Evolutionary conservation across 805 yeast species (phyloP).

Genomic region (Blastobotrys mokoenaii): DNA sequence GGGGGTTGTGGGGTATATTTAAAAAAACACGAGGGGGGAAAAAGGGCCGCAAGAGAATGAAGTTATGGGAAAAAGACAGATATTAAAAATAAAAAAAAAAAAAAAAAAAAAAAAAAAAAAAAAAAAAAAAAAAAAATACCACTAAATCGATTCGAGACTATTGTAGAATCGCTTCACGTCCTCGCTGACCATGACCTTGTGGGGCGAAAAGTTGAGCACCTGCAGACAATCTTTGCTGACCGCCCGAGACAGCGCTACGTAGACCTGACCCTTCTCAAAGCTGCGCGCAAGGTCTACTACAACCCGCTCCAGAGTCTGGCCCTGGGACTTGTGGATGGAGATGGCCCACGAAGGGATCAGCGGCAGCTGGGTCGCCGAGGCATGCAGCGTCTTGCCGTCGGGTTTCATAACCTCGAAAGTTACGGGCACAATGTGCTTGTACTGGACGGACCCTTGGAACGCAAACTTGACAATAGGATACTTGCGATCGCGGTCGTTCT

Average conservation of each 20-base stretch:
- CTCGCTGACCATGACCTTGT: conserved; percentile 61
- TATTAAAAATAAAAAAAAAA: too few species aligned
- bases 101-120: too few species aligned
- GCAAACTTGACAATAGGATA: not conserved
- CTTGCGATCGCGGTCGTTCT: not conserved
- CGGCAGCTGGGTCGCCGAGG: conserved; percentile 34
- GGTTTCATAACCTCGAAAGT: too few species aligned
- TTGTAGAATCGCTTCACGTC: conserved; percentile 52
- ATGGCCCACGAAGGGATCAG: conserved; percentile 92
- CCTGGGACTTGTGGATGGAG: conserved; percentile 93
- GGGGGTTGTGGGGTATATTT: too few species aligned
- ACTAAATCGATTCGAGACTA: too few species aligned
- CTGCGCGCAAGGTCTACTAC: conserved; percentile 66
- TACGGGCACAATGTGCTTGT: too few species aligned
- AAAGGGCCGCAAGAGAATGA: too few species aligned
- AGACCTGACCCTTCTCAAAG: conserved; percentile 92
- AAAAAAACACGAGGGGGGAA: too few species aligned
- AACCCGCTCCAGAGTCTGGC: conserved; percentile 73
- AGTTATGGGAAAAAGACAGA: too few species aligned
- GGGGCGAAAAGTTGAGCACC: conserved; percentile 59
- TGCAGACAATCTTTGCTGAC: conserved; percentile 75
- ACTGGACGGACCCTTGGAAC: too few species aligned
- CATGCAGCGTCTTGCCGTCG: too few species aligned
- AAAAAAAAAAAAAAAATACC: too few species aligned
- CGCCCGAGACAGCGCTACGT: conserved; percentile 91